Evolutionary conservation across 2,329 filamentous ascomycete genomes (phyloP).

Genomic region (Tolypocladium ophioglossoides): DNA sequence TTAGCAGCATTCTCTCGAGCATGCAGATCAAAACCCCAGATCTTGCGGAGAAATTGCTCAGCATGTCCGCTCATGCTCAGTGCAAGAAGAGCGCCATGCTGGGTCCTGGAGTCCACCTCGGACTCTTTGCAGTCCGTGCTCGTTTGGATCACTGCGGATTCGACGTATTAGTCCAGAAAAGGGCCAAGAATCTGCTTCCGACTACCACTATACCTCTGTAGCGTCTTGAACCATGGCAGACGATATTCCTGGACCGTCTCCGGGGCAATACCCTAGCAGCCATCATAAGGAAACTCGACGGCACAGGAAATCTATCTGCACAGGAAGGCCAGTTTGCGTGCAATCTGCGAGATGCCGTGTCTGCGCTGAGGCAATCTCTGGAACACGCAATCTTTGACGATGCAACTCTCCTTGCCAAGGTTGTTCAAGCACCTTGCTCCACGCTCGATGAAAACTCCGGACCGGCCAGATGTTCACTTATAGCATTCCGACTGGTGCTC

Average conservation of each 20-base stretch:
- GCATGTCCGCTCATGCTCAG: constrained; percentile 57
- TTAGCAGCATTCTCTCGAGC: constrained; percentile 55
- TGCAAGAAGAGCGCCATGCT: constrained; percentile 34
- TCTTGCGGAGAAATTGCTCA: constrained; percentile 49
- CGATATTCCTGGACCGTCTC: constrained; percentile 41
- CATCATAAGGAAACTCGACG: constrained; percentile 20
- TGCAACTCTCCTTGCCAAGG: constrained; percentile 30
- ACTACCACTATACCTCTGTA: constrained; percentile 42
- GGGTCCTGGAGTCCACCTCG: constrained; percentile 43
- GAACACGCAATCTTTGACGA: constrained; percentile 35
- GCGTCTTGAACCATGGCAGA: constrained; percentile 42
- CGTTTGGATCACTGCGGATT: constrained; percentile 44
- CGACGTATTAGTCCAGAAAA: constrained; percentile 49
- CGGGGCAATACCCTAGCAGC: constrained; percentile 29
- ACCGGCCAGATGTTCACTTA: constrained; percentile 20
- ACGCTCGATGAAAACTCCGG: neutral
- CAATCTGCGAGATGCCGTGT: constrained; percentile 32
- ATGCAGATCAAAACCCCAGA: constrained; percentile 61
- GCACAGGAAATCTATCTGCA: constrained; percentile 23
- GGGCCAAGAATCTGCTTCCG: constrained; percentile 49
- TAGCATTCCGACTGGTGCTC: constrained; percentile 50
- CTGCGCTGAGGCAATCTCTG: constrained; percentile 28
- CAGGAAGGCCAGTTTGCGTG: constrained; percentile 33
- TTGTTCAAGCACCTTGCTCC: constrained; percentile 31
- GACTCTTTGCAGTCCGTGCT: constrained; percentile 46